These are phyloP conservation scores for Eimeria acervulina DNA, from an alignment of 169 alveolate species.

Conservation along the genomic window DNA sequence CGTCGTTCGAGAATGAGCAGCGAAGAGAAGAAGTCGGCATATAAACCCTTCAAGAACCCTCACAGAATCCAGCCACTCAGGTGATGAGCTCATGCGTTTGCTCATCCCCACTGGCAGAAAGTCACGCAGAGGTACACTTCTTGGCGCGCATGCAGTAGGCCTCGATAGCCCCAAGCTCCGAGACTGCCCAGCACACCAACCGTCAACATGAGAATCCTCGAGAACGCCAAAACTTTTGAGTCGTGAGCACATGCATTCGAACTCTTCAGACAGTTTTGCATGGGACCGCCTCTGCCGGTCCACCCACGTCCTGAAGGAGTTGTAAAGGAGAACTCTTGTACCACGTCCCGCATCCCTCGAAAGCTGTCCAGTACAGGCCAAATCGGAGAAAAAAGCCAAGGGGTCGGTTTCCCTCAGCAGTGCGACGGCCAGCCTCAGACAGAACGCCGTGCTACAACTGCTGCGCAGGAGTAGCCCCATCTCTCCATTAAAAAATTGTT, in stretches of 20 bases:
- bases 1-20: constrained; percentile 19
- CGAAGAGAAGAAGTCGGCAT: neutral
- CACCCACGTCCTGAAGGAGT: constrained; percentile 64
- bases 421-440: neutral
- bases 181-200: constrained; percentile 13
- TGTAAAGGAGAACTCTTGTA: constrained; percentile 9
- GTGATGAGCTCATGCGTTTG: neutral
- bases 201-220: neutral
- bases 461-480: constrained; percentile 55
- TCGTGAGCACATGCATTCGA: neutral
- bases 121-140: neutral
- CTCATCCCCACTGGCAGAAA: neutral
- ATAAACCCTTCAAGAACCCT: constrained; percentile 24
- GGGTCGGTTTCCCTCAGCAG: constrained; percentile 32
- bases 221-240: neutral
- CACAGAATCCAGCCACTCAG: neutral
- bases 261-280: constrained; percentile 17
- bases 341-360: neutral
- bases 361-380: neutral
- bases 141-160: neutral
- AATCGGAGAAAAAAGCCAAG: neutral
- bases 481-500: neutral
- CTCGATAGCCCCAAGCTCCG: neutral
- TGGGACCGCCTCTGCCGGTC: constrained; percentile 35
- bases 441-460: constrained; percentile 32